phyloP scores from a whole-genome alignment of 1,139 yeast genomes.

The Geotrichum carabidarum region DNA sequence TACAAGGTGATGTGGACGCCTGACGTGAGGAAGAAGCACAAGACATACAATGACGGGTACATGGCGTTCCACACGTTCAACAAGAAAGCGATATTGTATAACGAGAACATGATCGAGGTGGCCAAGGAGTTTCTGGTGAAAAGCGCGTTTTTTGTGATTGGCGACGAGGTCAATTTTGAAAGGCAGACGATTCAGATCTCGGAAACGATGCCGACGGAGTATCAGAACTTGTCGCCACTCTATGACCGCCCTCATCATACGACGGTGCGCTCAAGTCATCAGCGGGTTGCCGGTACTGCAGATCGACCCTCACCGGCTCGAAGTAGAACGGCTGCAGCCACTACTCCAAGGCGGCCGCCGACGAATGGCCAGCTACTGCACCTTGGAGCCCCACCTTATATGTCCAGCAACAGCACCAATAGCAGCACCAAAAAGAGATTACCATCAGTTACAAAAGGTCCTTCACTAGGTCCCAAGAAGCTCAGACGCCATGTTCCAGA shows the following conservation, averaged over 20 bases:
- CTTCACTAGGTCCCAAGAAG: background rate
- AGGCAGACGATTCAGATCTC: conserved; percentile 27
- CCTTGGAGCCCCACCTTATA: background rate
- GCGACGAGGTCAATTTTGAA: conserved; percentile 28
- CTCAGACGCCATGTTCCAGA: background rate
- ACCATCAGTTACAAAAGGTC: background rate
- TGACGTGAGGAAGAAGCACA: conserved; percentile 47
- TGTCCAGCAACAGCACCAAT: background rate
- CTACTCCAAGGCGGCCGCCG: background rate
- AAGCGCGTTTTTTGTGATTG: conserved; percentile 19
- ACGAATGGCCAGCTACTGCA: background rate
- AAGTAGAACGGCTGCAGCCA: background rate
- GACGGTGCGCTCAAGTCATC: background rate
- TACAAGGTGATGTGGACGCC: conserved; percentile 44
- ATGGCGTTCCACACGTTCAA: conserved; percentile 48
- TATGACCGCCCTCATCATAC: background rate
- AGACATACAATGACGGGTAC: conserved; percentile 53
- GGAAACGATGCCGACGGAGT: conserved; percentile 11
- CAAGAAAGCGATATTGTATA: conserved; percentile 44
- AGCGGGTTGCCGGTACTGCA: background rate
- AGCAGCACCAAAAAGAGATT: background rate
- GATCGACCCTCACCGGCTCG: background rate
- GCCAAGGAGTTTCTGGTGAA: conserved; percentile 12
- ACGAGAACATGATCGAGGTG: conserved; percentile 31
- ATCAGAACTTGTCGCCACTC: conserved; percentile 16